Base-by-base conservation (phyloP, 1,139 yeast species). In the Saccharomyces hybrid region DNA sequence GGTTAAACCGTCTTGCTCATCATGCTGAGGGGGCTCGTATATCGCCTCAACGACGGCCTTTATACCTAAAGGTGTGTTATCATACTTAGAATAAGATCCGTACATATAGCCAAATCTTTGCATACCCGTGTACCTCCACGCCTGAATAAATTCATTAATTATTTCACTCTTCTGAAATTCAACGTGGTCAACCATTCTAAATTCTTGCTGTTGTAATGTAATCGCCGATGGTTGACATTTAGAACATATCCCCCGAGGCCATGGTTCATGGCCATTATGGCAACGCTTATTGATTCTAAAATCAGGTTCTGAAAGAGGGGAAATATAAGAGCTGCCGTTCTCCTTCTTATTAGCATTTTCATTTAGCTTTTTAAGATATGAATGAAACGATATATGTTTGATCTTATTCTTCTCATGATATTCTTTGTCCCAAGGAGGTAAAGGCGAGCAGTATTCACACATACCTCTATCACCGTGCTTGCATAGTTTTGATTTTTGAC, bases 181-280 rank as follows among this genome's bases (percentile, higher is more conserved):
- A 31, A 93, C 95, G 73, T 95, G 98, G 70, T 95, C 99, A 23
- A 95, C 96, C 97, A 93, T 88, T 65, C 99, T 80, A 70, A 88
- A 95, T 50, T 79, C 77, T 70, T 95, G 99, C 68, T 85, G 91
- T 68, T 87, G 96, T 58, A 95, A 76, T 0, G 98, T 90, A 55
- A 95, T 89, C 0, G 97, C 95, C 0, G 96, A 83, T 0, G 99
- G 98, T 70, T 91, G 98, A 70, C 99, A 93, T 70, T 90, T 89
- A n/a, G 96, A 86, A 68, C 99, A 93, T 60, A 93, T 90, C 0
- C 98, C 97, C 54, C 76, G 79, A 1, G 99, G 98, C 86, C 96
- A 91, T 6, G 96, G 93, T 49, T 85, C 82, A 70, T 93, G 99
- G 0, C 97, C 97, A 47, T 82, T 78, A 0, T 78, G 79, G 67